Base-by-base conservation (phyloP, 2,329 filamentous ascomycete genomes). In the Rutstroemia sydowiana region DNA sequence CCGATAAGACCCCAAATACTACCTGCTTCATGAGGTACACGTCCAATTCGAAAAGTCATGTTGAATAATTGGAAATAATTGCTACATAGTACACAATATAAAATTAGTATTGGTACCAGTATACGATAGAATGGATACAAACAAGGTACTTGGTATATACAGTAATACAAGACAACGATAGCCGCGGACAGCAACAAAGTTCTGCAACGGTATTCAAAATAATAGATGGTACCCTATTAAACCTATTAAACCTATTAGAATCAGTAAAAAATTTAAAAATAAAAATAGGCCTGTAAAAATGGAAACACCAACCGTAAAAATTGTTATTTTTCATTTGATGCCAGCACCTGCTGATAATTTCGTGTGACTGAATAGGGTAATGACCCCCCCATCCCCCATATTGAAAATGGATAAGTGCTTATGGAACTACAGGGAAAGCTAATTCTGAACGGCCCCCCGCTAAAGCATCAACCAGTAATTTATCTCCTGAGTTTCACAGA, bases 41-140 rank as follows among this genome's bases (percentile, higher is more conserved):
- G 60, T n/a, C 62, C 20, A 23, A 61, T 61, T 41, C 62, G 49
- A 51, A 57, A 60, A 10, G 57, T 9, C 61, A 65, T 64, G n/a
- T 18, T 51, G 37, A 20, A 21, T 16, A 4, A 13, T 39, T 39
- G n/a, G 21, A 16, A 18, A 16, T 3, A 16, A 20, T 14, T 8
- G 14, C 36, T 16, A 9, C 26, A 39, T 31, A 7, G 8, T 13
- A 32, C 13, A 7, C 30, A 11, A 10, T 34, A n/a, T 11, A 5
- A 34, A 5, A 4, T 34, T 34, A 34, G 32, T 13, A 34, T 34
- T 32, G 30, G 7, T 7, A 32, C 32, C 32, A 5, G 9, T 8
- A 8, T 26, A 26, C 23, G 8, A 39, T 16, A 10, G n/a, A 10
- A 39, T 18, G n/a, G 20, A 20, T 20, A 20, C 36, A 5, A n/a